A percentile compares a stretch with the other conserved stretches of the same genome.
phyloP scores from a whole-genome alignment of 2,329 filamentous ascomycete species.

The Mollisia scopiformis region DNA sequence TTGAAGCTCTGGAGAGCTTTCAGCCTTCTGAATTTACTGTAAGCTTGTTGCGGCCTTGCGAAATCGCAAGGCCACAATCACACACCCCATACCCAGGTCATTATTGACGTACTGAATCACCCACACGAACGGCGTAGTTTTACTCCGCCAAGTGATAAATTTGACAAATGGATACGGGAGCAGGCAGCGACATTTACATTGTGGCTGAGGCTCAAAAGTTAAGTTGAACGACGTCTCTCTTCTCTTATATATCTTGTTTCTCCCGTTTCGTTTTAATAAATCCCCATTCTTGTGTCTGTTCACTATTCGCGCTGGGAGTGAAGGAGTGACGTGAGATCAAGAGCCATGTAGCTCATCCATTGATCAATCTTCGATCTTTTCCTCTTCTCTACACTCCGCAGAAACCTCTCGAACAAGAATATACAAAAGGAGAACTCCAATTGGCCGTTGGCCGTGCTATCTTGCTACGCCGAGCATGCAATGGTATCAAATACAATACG shows the following conservation, averaged over 20 bases:
- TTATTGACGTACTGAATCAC: not conserved
- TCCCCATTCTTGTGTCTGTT: too few relatives aligned
- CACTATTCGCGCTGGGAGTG: not conserved
- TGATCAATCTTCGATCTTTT: not conserved
- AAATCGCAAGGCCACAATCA: too few relatives aligned
- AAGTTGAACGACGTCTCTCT: not conserved
- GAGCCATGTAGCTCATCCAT: not conserved
- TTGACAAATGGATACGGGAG: too few relatives aligned
- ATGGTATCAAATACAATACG: constrained; percentile 19
- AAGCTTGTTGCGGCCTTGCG: too few relatives aligned
- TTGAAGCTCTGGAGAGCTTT: not conserved
- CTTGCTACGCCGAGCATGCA: constrained; percentile 3
- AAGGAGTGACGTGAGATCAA: not conserved
- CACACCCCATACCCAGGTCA: too few relatives aligned
- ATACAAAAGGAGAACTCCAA: not conserved
- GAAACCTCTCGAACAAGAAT: not conserved
- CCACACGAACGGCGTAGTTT: not conserved
- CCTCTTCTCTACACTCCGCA: not conserved
- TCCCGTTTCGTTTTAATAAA: too few relatives aligned
- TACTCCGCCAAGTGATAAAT: not conserved
- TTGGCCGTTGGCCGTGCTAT: not conserved
- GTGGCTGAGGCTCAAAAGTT: not conserved
- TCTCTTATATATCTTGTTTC: not conserved
- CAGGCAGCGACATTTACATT: not conserved
- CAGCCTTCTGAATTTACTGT: not conserved